These are phyloP conservation scores for Psidium guajava DNA, from an alignment of 345 rosid species.

Conservation along the genomic window DNA sequence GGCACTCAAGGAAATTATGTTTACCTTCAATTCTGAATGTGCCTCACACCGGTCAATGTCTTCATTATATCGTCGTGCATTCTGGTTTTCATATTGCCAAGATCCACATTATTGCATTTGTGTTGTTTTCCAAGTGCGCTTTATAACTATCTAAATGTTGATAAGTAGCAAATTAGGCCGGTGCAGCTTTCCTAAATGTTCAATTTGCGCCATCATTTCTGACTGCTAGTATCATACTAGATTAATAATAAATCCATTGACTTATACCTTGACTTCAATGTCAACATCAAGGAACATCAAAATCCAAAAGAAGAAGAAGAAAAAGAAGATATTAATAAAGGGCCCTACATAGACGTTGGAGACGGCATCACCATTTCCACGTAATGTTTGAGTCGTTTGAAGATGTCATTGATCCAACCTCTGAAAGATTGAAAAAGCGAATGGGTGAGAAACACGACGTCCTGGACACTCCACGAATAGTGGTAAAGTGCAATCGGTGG, in stretches of 20 bases:
- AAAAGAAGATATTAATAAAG: neutral
- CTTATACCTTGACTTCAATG: neutral
- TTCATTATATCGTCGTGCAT: neutral
- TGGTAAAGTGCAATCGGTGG: too few species aligned
- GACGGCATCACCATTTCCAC: neutral
- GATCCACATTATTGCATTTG: neutral
- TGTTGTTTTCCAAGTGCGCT: neutral
- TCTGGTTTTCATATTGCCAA: neutral
- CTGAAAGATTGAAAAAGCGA: neutral
- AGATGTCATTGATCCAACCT: neutral
- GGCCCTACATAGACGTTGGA: neutral
- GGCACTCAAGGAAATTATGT: neutral
- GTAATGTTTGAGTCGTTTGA: neutral
- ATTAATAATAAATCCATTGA: neutral
- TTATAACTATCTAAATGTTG: neutral
- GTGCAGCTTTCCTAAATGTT: neutral
- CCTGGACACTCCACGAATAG: too few species aligned
- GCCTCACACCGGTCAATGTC: neutral
- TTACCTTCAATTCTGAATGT: neutral
- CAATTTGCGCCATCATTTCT: neutral
- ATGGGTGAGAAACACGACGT: too few species aligned
- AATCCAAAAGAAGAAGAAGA: too few species aligned
- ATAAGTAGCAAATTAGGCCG: neutral
- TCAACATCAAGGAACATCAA: neutral
- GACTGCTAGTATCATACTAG: neutral